Evolutionary conservation across 1,139 yeast genomes (phyloP).

Genomic region (Yamadazyma spencermartinsiae): DNA sequence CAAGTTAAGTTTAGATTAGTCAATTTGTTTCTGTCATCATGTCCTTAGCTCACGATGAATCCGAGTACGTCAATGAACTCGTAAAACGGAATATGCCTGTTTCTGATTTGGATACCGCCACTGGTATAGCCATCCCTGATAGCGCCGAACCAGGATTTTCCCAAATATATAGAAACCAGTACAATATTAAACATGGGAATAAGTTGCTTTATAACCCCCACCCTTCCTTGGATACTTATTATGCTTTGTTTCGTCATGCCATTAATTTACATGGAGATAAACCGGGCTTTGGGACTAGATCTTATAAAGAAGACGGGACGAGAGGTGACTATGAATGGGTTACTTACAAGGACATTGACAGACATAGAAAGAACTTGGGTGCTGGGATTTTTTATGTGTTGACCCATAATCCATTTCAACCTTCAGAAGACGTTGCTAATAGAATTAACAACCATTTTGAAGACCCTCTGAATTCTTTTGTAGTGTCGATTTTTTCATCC

Average conservation of each 20-base stretch:
- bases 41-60: slow-evolving; percentile 11
- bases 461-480: slow-evolving; percentile 26
- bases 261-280: slow-evolving; percentile 34
- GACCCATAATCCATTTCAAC: slow-evolving; percentile 39
- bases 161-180: slow-evolving; percentile 51
- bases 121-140: slow-evolving; percentile 42
- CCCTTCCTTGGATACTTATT: slow-evolving; percentile 51
- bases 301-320: slow-evolving; percentile 34
- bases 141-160: slow-evolving; percentile 52
- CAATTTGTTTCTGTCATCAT: slow-evolving; percentile 6
- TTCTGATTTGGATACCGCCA: slow-evolving; percentile 9
- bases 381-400: slow-evolving; percentile 63
- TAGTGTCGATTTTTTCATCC: slow-evolving; percentile 35
- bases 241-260: slow-evolving; percentile 48
- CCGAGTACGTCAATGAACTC: slow-evolving; percentile 12
- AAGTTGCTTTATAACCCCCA: slow-evolving; percentile 45
- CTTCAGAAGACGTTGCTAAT: slow-evolving; percentile 24
- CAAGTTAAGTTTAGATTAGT: too few relatives aligned
- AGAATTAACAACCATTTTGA: slow-evolving; percentile 28
- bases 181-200: slow-evolving; percentile 25
- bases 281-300: slow-evolving; percentile 55
- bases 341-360: slow-evolving; percentile 40
- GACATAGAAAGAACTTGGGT: slow-evolving; percentile 54
- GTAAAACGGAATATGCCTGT: slow-evolving; percentile 6
- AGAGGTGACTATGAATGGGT: slow-evolving; percentile 50